phyloP scores from a whole-genome alignment of 768 basidiomycete species.

The Cystofilobasidium capitatum region DNA sequence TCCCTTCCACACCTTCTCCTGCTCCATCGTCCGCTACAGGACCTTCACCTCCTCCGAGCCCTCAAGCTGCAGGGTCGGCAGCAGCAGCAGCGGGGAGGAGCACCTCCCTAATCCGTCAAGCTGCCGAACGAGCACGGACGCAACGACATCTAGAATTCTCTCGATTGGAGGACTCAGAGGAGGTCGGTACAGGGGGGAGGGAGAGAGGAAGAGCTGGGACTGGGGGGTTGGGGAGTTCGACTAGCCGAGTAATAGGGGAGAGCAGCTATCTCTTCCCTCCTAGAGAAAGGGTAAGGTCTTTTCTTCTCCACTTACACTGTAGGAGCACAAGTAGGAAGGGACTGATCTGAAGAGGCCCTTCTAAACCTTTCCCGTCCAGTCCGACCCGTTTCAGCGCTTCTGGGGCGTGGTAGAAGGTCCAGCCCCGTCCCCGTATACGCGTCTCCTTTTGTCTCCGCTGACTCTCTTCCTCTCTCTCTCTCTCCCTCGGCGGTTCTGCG shows the following conservation, averaged over 20 bases:
- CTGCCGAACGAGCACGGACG: not conserved
- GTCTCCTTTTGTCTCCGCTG: not conserved
- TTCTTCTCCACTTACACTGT: not conserved
- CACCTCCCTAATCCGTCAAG: not conserved
- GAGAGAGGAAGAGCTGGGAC: not conserved
- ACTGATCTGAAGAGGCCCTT: not conserved
- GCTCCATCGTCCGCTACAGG: not conserved
- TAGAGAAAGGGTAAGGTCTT: not conserved
- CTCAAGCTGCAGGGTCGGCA: too few species aligned
- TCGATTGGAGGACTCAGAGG: not conserved
- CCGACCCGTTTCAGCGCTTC: slow-evolving; percentile 18
- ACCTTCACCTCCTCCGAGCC: too few species aligned
- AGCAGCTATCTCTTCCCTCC: not conserved
- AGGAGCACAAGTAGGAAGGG: too few species aligned
- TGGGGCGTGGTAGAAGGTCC: slow-evolving; percentile 20
- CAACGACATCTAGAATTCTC: not conserved
- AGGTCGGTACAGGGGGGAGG: not conserved
- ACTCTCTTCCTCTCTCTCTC: not conserved
- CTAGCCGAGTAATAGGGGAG: not conserved
- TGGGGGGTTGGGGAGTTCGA: not conserved
- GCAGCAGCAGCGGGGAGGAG: not conserved
- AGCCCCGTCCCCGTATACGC: not conserved
- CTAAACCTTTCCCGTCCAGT: not conserved
- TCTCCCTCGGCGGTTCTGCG: not conserved
- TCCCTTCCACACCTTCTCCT: not conserved